phyloP scores from a whole-genome alignment of 306 rosid species.

The Glycine soja region DNA sequence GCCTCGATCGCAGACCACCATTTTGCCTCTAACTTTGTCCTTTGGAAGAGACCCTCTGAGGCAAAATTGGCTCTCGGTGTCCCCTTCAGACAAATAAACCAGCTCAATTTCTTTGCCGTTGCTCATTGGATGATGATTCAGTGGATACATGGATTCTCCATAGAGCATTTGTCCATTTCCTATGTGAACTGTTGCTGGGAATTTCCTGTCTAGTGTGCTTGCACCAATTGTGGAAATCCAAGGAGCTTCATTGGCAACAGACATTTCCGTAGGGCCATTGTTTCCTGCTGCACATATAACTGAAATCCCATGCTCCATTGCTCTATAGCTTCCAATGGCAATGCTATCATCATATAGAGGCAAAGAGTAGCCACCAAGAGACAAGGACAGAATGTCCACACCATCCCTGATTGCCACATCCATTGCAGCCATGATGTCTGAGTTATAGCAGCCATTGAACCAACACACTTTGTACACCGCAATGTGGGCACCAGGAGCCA shows the following conservation, averaged over 20 bases:
- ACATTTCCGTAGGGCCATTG: constrained; percentile 79
- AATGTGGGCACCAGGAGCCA: constrained; percentile 88
- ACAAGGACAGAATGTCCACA: constrained; percentile 84
- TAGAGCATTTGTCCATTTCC: constrained; percentile 68
- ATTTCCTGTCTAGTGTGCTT: constrained; percentile 78
- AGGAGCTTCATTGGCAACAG: constrained; percentile 94
- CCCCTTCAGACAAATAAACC: constrained; percentile 60
- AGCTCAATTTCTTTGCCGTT: constrained; percentile 60
- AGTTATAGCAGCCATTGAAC: constrained; percentile 88
- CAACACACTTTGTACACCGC: constrained; percentile 94
- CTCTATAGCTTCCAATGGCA: constrained; percentile 89
- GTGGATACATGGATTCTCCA: constrained; percentile 83
- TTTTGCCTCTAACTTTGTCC: constrained; percentile 74
- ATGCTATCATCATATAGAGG: constrained; percentile 82
- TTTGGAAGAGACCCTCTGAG: constrained; percentile 79
- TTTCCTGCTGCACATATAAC: constrained; percentile 91
- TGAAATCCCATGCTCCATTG: constrained; percentile 83
- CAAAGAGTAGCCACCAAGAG: constrained; percentile 82
- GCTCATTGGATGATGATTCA: constrained; percentile 39
- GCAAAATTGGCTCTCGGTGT: constrained; percentile 72
- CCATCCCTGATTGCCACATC: constrained; percentile 85
- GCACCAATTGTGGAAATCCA: constrained; percentile 93
- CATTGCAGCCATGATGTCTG: constrained; percentile 90
- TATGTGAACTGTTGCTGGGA: constrained; percentile 75
- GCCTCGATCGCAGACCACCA: constrained; percentile 92